Evolutionary conservation across 805 yeast genomes (phyloP), one percentile per base, ranked within the genome.

Genomic region (Metschnikowia henanensis): DNA sequence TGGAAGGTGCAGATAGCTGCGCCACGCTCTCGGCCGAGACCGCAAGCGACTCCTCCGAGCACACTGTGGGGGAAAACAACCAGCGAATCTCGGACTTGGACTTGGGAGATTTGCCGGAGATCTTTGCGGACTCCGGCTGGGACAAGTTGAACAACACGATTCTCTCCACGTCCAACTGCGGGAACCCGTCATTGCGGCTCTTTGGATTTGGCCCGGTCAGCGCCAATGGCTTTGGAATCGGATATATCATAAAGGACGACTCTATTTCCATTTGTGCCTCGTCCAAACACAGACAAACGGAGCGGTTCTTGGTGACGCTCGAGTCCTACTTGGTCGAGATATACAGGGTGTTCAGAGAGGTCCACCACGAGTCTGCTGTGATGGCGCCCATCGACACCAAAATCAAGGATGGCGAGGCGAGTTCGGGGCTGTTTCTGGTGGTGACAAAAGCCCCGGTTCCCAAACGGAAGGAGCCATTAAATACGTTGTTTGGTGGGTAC

Each of bases 121-220:
- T 90, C 12, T 90, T 89, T 66, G 84, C 87, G 1, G 96, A 90
- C 62, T 70, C 79, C 7, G 95, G 96, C 22, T 90, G 97, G 97
- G 88, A 84, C 55, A 80, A 81, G 58, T 66, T 90, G 46, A 88
- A 88, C 65, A 86, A 83, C 52, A 84, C 92, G 5, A 76, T 89
- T 17, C 69, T 90, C 20, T 70, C 70, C 42, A 62, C 65, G 23
- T 80, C 83, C 3, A 79, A 79, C 56, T 79, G 84, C 59, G 84
- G 84, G 20, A 79, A 79, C 52, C 83, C 83, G 2, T 76, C 83
- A 0, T 63, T 79, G 41, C 66, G 80, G 46, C 65, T 76, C 46
- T 79, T 79, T 60, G 84, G 84, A 1, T 77, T 79, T 41, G 81
- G 83, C 3, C 84, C 84, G 0, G 79, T 80, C 3, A 69, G 77